These are phyloP conservation scores for Bipolaris bicolor DNA, from an alignment of 2,329 filamentous ascomycete species.

Conservation along the genomic window DNA sequence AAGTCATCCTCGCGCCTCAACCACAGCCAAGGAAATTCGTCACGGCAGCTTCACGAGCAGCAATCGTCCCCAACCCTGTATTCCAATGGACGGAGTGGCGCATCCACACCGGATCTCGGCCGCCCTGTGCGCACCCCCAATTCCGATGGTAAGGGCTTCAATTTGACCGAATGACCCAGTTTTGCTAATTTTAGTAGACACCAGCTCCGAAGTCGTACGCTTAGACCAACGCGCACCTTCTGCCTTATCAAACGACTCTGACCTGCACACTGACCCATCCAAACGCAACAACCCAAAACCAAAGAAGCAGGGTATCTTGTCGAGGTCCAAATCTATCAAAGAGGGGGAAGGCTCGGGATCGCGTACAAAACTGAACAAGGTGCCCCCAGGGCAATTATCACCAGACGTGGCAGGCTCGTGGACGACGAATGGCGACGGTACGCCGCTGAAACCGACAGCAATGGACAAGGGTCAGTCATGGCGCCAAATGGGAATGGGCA, in stretches of 20 bases:
- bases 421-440: conserved; percentile 46
- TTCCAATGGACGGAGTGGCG: conserved; percentile 52
- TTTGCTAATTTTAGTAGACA: conserved; percentile 31
- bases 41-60: conserved; percentile 43
- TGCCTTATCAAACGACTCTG: conserved; percentile 38
- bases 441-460: conserved; percentile 67
- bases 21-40: conserved; percentile 45
- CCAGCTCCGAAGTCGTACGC: conserved; percentile 38
- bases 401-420: conserved; percentile 38
- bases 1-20: conserved; percentile 54
- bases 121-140: conserved; percentile 46
- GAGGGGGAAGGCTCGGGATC: conserved; percentile 46
- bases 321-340: conserved; percentile 53
- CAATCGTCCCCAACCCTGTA: conserved; percentile 43
- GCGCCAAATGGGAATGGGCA: conserved; percentile 66
- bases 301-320: conserved; percentile 48
- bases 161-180: neutral
- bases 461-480: conserved; percentile 70
- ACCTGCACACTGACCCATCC: conserved; percentile 27
- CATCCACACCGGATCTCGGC: conserved; percentile 57
- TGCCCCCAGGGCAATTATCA: conserved; percentile 38
- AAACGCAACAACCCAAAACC: conserved; percentile 36
- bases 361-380: conserved; percentile 43
- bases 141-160: conserved; percentile 40
- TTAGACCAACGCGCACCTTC: conserved; percentile 39